Base-by-base conservation (phyloP, 805 yeast genomes). In the Starmera caribaea region DNA sequence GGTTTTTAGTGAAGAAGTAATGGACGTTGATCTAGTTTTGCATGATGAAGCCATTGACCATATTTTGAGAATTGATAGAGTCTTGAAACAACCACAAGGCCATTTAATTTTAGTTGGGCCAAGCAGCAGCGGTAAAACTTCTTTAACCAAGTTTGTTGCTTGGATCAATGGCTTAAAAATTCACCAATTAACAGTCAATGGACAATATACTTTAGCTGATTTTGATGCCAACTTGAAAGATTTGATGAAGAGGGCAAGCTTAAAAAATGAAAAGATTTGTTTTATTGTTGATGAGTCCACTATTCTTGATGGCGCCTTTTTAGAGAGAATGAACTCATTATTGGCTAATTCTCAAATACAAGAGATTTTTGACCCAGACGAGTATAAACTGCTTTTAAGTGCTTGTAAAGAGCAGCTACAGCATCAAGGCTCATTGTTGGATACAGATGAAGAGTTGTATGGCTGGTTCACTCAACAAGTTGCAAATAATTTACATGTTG, bases 291-390 rank as follows among this genome's bases (percentile, higher is more conserved):
- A 87, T 48, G 96, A 90, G 49, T 77, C 94, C 0, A 75, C 80
- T 26, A 74, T 88, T 38, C 49, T 79, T 33, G 89, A 85, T 29
- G 68, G 94, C 0, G 67, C 92, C 0, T 90, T 89, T 52, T 59
- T 90, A 27, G 97, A 90, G 57, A 65, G 95, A 44, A 87, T 90
- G 92, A 90, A 90, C 50, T 85, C 95, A 0, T 62, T 90, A n/a
- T 67, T 90, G 31, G 96, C 97, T 0, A 90, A 90, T 58, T 84
- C 95, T 0, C 97, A 90, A 51, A 71, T 88, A 31, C 96, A 96
- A 1, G 96, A 95, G 4, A 62, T 90, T 12, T 90, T 86, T 56
- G 83, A 75, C 41, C 88, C 79, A 0, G 94, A 85, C 9, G 89
- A 84, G 8, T 70, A 65, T 38, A 61, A 61, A 0, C 42, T 65